These are phyloP conservation scores for Zarea fungicola DNA, from an alignment of 2,329 filamentous ascomycete species.

Conservation along the genomic window DNA sequence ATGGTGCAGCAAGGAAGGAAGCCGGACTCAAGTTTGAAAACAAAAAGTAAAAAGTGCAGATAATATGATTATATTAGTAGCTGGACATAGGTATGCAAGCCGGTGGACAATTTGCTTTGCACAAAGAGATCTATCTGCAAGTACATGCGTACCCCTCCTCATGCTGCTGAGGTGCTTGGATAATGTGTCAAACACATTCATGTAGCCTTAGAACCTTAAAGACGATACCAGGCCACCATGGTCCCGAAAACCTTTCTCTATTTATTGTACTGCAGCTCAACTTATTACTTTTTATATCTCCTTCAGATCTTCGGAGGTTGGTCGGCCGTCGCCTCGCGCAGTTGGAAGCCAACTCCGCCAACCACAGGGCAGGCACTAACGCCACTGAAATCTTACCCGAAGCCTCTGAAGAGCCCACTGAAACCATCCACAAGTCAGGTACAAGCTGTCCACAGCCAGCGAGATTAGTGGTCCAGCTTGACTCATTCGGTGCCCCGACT, in stretches of 20 bases:
- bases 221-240: too few relatives aligned
- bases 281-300: not conserved
- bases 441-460: not conserved
- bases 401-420: constrained; percentile 1
- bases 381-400: too few relatives aligned
- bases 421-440: not conserved
- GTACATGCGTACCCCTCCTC: too few relatives aligned
- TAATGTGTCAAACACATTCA: too few relatives aligned
- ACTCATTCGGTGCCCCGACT: constrained; percentile 9
- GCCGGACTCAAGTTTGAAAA: constrained; percentile 72
- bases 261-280: too few relatives aligned
- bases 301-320: constrained; percentile 9
- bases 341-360: not conserved
- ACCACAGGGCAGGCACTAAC: not conserved
- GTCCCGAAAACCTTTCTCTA: too few relatives aligned
- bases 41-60: constrained; percentile 24
- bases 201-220: too few relatives aligned
- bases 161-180: too few relatives aligned
- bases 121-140: too few relatives aligned
- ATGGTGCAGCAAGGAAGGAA: constrained; percentile 72
- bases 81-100: too few relatives aligned
- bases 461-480: constrained; percentile 6
- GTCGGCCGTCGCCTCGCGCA: constrained; percentile 12
- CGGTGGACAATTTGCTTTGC: too few relatives aligned
- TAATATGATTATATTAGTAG: too few relatives aligned